A percentile compares a stretch with the other conserved stretches of the same genome.
Conservation (phyloP, 2,329 filamentous ascomycete genomes). For the Fusarium gaditjirri region DNA sequence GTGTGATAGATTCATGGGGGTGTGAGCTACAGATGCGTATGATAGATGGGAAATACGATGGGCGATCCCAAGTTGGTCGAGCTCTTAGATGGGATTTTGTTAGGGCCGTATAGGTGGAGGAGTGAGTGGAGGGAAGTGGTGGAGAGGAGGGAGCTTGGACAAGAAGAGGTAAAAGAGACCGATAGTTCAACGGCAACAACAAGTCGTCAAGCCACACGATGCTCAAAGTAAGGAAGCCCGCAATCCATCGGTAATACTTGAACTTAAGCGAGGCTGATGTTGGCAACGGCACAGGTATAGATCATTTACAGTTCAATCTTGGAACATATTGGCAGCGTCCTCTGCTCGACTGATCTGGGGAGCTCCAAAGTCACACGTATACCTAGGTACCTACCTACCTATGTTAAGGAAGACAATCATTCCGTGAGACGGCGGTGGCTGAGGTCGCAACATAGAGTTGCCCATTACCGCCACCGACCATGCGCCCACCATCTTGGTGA, state of each 20-base stretch:
- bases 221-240: slow-evolving; percentile 1
- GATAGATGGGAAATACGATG: slow-evolving; percentile 39
- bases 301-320: slow-evolving; percentile 10
- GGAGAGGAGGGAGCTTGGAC: slow-evolving; percentile 33
- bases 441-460: slow-evolving; percentile 18
- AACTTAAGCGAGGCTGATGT: background rate
- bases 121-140: slow-evolving; percentile 38
- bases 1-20: slow-evolving; percentile 36
- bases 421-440: slow-evolving; percentile 28
- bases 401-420: slow-evolving; percentile 14
- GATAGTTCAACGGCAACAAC: slow-evolving; percentile 1
- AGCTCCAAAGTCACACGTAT: background rate
- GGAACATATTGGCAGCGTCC: slow-evolving; percentile 9
- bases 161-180: slow-evolving; percentile 11
- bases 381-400: background rate
- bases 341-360: slow-evolving; percentile 16
- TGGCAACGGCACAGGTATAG: slow-evolving; percentile 1
- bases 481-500: slow-evolving; percentile 25
- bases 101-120: slow-evolving; percentile 33
- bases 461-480: slow-evolving; percentile 28
- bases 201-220: slow-evolving; percentile 26
- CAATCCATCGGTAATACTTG: background rate
- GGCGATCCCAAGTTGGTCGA: slow-evolving; percentile 38
- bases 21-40: slow-evolving; percentile 32
- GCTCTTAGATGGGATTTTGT: slow-evolving; percentile 38